Evolutionary conservation across 352 stramenopile genomes (phyloP), one percentile per base, ranked within the genome.

Genomic region (Phytophthora syringae): DNA sequence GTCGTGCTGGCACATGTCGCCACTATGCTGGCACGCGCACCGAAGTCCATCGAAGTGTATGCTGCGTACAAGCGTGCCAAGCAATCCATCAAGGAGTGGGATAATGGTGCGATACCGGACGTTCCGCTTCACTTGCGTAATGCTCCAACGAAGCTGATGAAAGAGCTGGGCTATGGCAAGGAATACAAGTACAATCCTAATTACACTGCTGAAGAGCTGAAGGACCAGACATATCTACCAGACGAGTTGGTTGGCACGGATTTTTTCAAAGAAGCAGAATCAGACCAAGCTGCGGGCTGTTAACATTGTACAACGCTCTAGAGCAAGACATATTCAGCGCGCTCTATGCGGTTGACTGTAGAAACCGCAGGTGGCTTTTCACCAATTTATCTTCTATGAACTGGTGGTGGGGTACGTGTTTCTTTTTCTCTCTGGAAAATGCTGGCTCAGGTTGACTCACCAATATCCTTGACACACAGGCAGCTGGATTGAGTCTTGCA

Each of bases 151-250:
- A 77, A 76, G 40, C 74, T 93, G 18, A 95, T 95, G 88, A 74
- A 87, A 34, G 58, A 86, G n/a, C 34, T 93, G 10, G 87, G 84
- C 1, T 96, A 92, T 49, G 83, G 77, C 15, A 80, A 90, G 34
- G 83, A 83, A 15, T 96, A 96, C 62, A 81, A 88, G 57, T 96
- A 96, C 64, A 96, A 96, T 37, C 86, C 86, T 3, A 66, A 91
- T 60, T 89, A 82, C 53, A 80, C 77, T 2, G 65, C 71, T 0
- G 77, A 92, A 25, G 84, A 93, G 51, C 64, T 84, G 0, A 83
- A 83, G 39, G 73, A 94, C 53, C 89, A 97, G 55, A 94, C 86
- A n/a, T 97, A 97, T 68, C 24, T 97, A 16, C 89, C 89, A 2
- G 61, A 77, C 3, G 84, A 92, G 30, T 45, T 94, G 11, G 13